These are phyloP conservation scores for Cucumis melo DNA, from an alignment of 306 rosid species.

Conservation along the genomic window DNA sequence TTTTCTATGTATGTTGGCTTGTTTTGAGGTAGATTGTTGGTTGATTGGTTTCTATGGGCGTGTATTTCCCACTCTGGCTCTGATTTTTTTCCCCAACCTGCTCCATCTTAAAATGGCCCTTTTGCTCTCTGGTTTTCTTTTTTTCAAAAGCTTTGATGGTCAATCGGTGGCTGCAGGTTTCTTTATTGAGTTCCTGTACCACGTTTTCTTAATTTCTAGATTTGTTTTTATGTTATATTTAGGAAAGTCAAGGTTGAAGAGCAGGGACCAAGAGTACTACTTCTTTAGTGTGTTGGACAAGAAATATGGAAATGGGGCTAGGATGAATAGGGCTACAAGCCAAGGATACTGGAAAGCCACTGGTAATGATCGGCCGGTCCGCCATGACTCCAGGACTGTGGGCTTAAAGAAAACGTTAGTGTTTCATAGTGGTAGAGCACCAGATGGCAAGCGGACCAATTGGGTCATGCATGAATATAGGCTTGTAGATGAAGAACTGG, in stretches of 20 bases:
- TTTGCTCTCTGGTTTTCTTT: not conserved
- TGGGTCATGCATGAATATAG: conserved; percentile 99
- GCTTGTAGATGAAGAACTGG: conserved; percentile 67
- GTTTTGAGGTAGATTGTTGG: not conserved
- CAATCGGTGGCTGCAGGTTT: not conserved
- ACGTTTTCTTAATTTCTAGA: not conserved
- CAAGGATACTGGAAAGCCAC: conserved; percentile 98
- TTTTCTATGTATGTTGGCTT: not conserved
- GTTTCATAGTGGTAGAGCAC: conserved; percentile 94
- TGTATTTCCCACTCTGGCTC: not conserved
- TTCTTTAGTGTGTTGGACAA: conserved; percentile 92
- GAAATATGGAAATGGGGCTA: conserved; percentile 98
- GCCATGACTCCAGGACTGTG: conserved; percentile 42
- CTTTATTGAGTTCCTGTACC: not conserved
- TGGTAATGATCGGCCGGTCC: conserved; percentile 80
- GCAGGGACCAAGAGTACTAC: conserved; percentile 98
- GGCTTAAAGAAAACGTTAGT: conserved; percentile 95
- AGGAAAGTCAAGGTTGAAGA: conserved; percentile 91
- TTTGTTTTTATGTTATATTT: conserved; percentile 6
- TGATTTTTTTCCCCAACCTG: not conserved
- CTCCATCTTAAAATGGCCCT: not conserved
- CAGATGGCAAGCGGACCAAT: conserved; percentile 86
- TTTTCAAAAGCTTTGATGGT: not conserved
- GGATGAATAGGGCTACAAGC: conserved; percentile 93
- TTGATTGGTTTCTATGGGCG: not conserved